Conservation (phyloP, 2,329 filamentous ascomycete species). For the Didymella sp. region DNA sequence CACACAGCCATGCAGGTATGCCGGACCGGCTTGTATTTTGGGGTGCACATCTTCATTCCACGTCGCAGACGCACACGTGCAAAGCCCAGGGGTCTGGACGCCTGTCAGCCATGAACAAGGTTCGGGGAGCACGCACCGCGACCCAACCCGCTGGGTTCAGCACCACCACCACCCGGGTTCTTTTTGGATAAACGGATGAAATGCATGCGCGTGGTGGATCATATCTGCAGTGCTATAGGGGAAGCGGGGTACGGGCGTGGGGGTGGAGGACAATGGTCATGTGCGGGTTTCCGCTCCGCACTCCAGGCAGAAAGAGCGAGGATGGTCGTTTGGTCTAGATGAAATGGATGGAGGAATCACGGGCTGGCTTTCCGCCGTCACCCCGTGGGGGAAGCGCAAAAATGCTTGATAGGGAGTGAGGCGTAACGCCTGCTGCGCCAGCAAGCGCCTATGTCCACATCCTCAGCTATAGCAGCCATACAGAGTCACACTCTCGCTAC, state of each 20-base stretch:
- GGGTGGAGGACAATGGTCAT: conserved; percentile 11
- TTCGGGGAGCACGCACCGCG: conserved; percentile 32
- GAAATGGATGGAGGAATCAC: conserved; percentile 10
- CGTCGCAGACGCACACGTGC: conserved; percentile 27
- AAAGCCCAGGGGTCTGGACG: conserved; percentile 22
- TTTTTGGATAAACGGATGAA: conserved; percentile 23
- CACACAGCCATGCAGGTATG: conserved; percentile 13
- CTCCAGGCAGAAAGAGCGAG: conserved; percentile 4
- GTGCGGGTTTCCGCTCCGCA: conserved; percentile 15
- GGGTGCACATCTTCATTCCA: neutral
- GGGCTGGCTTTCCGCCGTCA: conserved; percentile 7
- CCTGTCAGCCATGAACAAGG: conserved; percentile 23
- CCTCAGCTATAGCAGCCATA: neutral
- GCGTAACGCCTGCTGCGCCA: conserved; percentile 1
- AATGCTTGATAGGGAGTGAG: neutral
- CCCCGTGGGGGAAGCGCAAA: neutral
- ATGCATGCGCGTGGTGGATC: conserved; percentile 16
- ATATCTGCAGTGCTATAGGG: conserved; percentile 15
- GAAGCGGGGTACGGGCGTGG: conserved; percentile 18
- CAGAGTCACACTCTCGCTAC: neutral
- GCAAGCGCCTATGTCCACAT: conserved; percentile 16
- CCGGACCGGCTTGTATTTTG: conserved; percentile 14
- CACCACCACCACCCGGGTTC: conserved; percentile 26
- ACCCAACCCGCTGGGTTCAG: conserved; percentile 31
- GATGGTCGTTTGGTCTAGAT: conserved; percentile 4